Base-by-base conservation (phyloP, 2,329 filamentous ascomycete species). In the Stagonosporopsis vannaccii region DNA sequence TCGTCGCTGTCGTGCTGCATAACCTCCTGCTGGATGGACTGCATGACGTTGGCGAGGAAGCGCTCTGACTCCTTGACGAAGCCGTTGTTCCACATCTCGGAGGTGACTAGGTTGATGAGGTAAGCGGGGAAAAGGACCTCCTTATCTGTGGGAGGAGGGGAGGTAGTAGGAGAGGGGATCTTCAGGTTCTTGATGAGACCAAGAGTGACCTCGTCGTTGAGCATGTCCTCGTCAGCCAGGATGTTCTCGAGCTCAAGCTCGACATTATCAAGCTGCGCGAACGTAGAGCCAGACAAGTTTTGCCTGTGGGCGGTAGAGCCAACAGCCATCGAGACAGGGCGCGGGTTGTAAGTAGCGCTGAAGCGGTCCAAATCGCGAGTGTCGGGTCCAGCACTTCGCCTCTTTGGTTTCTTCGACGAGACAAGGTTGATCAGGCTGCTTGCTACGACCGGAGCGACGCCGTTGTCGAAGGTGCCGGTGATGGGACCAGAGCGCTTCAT, bases 21-120 rank as follows among this genome's bases (percentile, higher is more conserved):
- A 53, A 99, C 95, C 76, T 99, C 95, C 76, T 98, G 93, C 77
- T 99, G 95, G 71, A 99, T 98, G 7, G 93, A 97, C 79, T 98
- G 95, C 95, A 99, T 99, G 63, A 99, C 95, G 71, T 98, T 99
- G 72, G 95, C 95, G 61, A 99, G 84, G 85, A 99, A 99, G 51
- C 94, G 90, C 79, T 99, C 95, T 4, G 95, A 98, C 79, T 99
- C 95, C 82, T 99, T 99, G 69, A 99, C 95, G 74, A 97, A 99
- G 42, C 95, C 95, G 70, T 99, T 99, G 82, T 99, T 99, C 95
- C 95, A 99, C 95, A 99, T 99, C 81, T 99, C 95, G 15, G 93
- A 98, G 12, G 95, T 99, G 62, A 99, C 95, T 59, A 99, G 84
- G 78, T 99, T 99, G 82, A 99, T 99, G 68, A 99, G 88, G 77